Conservation (phyloP, 371 early-diverging fungal genomes). For the Coemansia sp. region DNA sequence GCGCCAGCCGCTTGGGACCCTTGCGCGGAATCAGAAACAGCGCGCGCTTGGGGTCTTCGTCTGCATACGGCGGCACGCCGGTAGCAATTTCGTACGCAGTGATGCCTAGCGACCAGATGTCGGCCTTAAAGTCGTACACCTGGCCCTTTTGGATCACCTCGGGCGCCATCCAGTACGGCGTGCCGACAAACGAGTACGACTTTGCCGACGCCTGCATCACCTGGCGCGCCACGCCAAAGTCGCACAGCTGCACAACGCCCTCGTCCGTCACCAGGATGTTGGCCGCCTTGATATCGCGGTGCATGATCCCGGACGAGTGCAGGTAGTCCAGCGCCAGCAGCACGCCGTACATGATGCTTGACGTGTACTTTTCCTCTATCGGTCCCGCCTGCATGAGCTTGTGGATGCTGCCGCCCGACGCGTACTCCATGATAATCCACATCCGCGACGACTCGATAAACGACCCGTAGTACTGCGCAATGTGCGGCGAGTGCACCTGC, state of each 20-base stretch:
- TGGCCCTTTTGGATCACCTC: conserved; percentile 85
- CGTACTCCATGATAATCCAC: conserved; percentile 98
- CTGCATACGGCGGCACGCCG: conserved; percentile 92
- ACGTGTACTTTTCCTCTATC: conserved; percentile 85
- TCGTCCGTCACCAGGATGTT: conserved; percentile 90
- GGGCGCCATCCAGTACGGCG: conserved; percentile 92
- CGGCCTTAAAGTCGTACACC: conserved; percentile 77
- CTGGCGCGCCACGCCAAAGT: conserved; percentile 85
- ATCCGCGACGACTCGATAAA: conserved; percentile 88
- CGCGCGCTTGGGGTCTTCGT: conserved; percentile 89
- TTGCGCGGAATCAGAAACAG: conserved; percentile 79
- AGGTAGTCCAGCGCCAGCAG: conserved; percentile 86
- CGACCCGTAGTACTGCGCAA: conserved; percentile 92
- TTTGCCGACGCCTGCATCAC: conserved; percentile 65
- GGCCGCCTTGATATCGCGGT: conserved; percentile 97
- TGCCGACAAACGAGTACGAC: conserved; percentile 87
- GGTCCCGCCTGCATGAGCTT: conserved; percentile 79
- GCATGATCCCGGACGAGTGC: conserved; percentile 93
- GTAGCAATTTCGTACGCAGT: conserved; percentile 95
- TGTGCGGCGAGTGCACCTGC: conserved; percentile 83
- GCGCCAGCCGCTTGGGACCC: conserved; percentile 48
- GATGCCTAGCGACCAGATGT: conserved; percentile 95
- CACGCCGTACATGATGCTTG: conserved; percentile 85
- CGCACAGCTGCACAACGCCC: conserved; percentile 93
- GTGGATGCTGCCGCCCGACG: conserved; percentile 90